phyloP scores from a whole-genome alignment of 2,329 filamentous ascomycete species.

The Aspergillus viridinutans region DNA sequence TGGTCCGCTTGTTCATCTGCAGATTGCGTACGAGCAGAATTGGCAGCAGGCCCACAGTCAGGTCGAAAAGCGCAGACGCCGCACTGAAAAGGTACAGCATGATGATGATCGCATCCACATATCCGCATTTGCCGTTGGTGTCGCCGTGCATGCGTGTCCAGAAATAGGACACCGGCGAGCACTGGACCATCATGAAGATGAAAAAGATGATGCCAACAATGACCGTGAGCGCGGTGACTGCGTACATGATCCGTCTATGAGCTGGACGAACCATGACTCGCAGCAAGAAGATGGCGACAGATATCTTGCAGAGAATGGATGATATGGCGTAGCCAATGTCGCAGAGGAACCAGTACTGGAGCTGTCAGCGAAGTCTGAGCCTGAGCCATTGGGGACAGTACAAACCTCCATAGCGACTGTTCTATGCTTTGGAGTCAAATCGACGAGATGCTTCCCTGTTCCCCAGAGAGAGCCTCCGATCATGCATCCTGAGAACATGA shows the following conservation, averaged over 20 bases:
- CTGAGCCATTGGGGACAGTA: background rate
- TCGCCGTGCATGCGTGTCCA: slow-evolving; percentile 33
- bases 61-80: slow-evolving; percentile 11
- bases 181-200: slow-evolving; percentile 47
- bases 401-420: slow-evolving; percentile 15
- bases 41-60: slow-evolving; percentile 16
- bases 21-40: slow-evolving; percentile 18
- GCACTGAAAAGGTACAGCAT: slow-evolving; percentile 19
- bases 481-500: slow-evolving; percentile 18
- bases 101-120: slow-evolving; percentile 8
- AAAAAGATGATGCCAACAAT: slow-evolving; percentile 43
- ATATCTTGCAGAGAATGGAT: slow-evolving; percentile 44
- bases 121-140: slow-evolving; percentile 6
- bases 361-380: background rate
- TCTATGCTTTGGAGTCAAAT: slow-evolving; percentile 8
- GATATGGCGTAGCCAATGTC: slow-evolving; percentile 46
- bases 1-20: slow-evolving; percentile 16
- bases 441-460: slow-evolving; percentile 16
- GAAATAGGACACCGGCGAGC: slow-evolving; percentile 45
- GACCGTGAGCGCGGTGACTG: slow-evolving; percentile 38
- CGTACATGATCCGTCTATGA: slow-evolving; percentile 44
- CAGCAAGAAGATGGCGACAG: slow-evolving; percentile 48
- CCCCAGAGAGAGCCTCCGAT: slow-evolving; percentile 19
- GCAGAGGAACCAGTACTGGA: slow-evolving; percentile 45
- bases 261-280: slow-evolving; percentile 40